phyloP scores from a whole-genome alignment of 2,329 filamentous ascomycete genomes.

The Curvularia hawaiiensis region DNA sequence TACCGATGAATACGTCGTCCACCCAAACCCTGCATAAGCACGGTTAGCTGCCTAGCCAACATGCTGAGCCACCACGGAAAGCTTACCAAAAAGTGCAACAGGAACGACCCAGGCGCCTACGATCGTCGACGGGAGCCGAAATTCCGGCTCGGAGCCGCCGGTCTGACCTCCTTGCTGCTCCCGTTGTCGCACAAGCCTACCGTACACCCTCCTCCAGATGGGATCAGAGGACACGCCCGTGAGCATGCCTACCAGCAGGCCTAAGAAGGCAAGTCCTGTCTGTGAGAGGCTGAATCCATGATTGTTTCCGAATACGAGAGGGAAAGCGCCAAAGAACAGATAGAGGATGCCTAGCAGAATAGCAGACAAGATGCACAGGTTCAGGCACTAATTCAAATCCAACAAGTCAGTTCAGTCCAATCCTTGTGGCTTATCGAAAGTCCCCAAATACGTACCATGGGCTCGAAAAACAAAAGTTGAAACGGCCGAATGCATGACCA shows the following conservation, averaged over 20 bases:
- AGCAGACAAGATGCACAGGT: slow-evolving; percentile 81
- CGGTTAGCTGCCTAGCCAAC: slow-evolving; percentile 37
- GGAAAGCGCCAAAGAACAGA: slow-evolving; percentile 89
- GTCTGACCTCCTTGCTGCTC: slow-evolving; percentile 57
- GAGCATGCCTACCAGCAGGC: slow-evolving; percentile 67
- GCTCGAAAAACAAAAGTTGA: slow-evolving; percentile 78
- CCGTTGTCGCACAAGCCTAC: slow-evolving; percentile 61
- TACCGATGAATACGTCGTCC: slow-evolving; percentile 76
- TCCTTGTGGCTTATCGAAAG: slow-evolving; percentile 7
- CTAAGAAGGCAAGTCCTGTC: slow-evolving; percentile 77
- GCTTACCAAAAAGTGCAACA: slow-evolving; percentile 75
- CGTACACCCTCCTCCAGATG: slow-evolving; percentile 68
- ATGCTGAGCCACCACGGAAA: slow-evolving; percentile 27
- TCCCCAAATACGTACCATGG: slow-evolving; percentile 62
- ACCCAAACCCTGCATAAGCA: slow-evolving; percentile 67
- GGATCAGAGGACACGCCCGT: slow-evolving; percentile 66
- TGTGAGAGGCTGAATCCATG: slow-evolving; percentile 82
- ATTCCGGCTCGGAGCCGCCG: slow-evolving; percentile 80
- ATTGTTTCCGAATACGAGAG: slow-evolving; percentile 74
- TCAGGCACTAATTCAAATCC: slow-evolving; percentile 58
- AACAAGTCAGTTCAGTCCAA: slow-evolving; percentile 34
- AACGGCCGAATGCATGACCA: slow-evolving; percentile 69
- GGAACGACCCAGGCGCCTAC: slow-evolving; percentile 78
- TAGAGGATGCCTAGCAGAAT: slow-evolving; percentile 88
- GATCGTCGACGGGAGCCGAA: slow-evolving; percentile 72